Evolutionary conservation across 2,329 filamentous ascomycete genomes (phyloP).

Genomic region (Neurospora sp.): DNA sequence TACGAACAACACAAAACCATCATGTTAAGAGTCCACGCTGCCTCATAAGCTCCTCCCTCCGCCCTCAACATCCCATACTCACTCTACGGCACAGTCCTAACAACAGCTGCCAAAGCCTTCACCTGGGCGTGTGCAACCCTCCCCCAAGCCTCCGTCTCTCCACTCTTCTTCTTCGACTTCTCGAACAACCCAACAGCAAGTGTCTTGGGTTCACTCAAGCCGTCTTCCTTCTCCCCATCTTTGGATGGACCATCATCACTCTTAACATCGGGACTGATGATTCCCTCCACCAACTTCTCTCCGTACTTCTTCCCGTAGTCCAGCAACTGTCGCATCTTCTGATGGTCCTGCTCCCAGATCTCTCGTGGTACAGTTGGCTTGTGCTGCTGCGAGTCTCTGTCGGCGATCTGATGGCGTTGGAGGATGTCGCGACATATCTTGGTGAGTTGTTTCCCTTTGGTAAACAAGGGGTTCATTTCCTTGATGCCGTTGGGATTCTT

Average conservation of each 20-base stretch:
- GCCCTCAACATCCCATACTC: neutral
- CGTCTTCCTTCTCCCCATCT: neutral
- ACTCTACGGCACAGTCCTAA: constrained; percentile 6
- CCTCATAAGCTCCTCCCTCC: neutral
- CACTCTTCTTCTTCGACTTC: constrained; percentile 14
- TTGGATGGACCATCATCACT: neutral
- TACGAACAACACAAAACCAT: neutral
- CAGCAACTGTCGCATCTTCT: constrained; percentile 23
- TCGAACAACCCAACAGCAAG: constrained; percentile 23
- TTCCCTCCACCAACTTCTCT: constrained; percentile 15
- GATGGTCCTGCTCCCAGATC: constrained; percentile 25
- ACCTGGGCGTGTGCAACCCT: constrained; percentile 12
- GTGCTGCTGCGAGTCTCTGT: constrained; percentile 17
- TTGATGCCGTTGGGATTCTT: neutral
- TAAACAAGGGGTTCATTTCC: constrained; percentile 7
- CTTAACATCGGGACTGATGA: constrained; percentile 9
- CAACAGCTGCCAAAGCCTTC: constrained; percentile 10
- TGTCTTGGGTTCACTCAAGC: constrained; percentile 17
- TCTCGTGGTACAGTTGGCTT: constrained; percentile 18
- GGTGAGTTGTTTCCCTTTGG: constrained; percentile 9
- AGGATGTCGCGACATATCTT: constrained; percentile 20
- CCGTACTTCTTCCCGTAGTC: constrained; percentile 23
- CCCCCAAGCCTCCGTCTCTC: constrained; percentile 11
- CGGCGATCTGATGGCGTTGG: constrained; percentile 20
- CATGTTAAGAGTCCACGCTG: neutral